A percentile compares a stretch with the other conserved stretches of the same genome.
Conservation (phyloP, 306 rosid genomes). For the Glycyrrhiza uralensis region DNA sequence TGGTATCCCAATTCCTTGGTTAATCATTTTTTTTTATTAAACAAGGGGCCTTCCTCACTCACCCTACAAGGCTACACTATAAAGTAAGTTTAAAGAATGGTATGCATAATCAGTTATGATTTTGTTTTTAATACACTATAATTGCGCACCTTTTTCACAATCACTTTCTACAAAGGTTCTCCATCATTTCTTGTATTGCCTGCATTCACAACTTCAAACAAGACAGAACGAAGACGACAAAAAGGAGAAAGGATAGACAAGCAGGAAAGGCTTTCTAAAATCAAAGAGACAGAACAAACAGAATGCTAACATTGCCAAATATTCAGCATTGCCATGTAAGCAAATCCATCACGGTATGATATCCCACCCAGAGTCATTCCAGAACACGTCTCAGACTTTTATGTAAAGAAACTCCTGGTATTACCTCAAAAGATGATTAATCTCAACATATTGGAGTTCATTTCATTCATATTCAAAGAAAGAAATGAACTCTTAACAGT, state of each 20-base stretch:
- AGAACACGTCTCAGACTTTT: background rate
- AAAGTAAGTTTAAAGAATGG: background rate
- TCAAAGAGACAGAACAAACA: background rate
- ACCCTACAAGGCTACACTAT: background rate
- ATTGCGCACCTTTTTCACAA: background rate
- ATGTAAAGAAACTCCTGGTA: background rate
- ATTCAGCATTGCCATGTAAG: background rate
- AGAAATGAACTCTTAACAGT: background rate
- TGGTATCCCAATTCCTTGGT: background rate
- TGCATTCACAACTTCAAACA: background rate
- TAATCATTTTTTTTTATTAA: background rate
- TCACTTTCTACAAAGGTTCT: background rate
- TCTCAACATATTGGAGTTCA: background rate
- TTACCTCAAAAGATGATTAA: background rate
- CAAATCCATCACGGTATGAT: constrained; percentile 4
- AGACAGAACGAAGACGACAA: constrained; percentile 17
- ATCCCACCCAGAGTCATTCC: constrained; percentile 7
- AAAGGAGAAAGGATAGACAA: background rate
- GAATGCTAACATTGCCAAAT: constrained; percentile 2
- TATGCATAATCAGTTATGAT: background rate
- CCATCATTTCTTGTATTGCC: constrained; percentile 5
- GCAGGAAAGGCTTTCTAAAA: background rate
- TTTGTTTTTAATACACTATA: background rate
- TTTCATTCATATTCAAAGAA: background rate
- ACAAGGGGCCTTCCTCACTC: background rate